Evolutionary conservation across 1,284 basidiomycete genomes (phyloP).

Genomic region (Naganishia albida): DNA sequence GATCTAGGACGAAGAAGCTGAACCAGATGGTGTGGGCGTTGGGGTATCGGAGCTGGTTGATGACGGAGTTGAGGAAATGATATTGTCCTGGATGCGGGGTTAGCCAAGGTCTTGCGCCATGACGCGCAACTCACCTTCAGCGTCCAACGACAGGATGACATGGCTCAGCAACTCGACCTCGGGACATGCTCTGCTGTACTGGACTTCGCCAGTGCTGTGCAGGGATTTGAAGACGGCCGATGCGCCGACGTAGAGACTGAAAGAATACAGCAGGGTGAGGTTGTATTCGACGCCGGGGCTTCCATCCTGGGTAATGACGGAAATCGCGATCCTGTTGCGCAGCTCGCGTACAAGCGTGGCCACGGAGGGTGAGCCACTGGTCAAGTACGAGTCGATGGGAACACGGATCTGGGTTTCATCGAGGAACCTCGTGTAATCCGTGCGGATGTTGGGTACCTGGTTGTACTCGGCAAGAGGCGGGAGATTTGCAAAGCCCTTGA

Average conservation of each 20-base stretch:
- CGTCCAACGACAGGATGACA: conserved; percentile 78
- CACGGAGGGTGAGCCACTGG: conserved; percentile 65
- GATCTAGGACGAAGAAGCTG: conserved; percentile 79
- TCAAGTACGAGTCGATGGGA: conserved; percentile 79
- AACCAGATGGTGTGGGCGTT: conserved; percentile 98
- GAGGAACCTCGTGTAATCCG: conserved; percentile 81
- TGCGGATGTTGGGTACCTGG: conserved; percentile 82
- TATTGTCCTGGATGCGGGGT: conserved; percentile 67
- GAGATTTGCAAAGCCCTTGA: conserved; percentile 62
- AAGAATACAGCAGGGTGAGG: conserved; percentile 80
- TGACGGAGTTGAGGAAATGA: conserved; percentile 83
- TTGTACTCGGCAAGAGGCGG: conserved; percentile 76
- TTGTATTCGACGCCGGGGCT: conserved; percentile 73
- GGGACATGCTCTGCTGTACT: conserved; percentile 76
- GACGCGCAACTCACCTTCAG: conserved; percentile 66
- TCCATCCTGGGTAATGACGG: conserved; percentile 58
- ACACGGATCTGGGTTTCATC: conserved; percentile 74
- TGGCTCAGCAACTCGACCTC: conserved; percentile 79
- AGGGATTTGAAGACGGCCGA: conserved; percentile 77
- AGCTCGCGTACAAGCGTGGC: conserved; percentile 67
- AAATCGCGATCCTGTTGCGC: conserved; percentile 71
- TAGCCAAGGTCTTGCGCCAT: conserved; percentile 40
- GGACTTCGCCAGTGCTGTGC: conserved; percentile 73
- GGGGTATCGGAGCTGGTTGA: conserved; percentile 91
- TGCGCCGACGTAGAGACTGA: conserved; percentile 93